A percentile compares a stretch with the other conserved stretches of the same genome.
Conservation (phyloP, 805 yeast genomes). For the Candida loeiensis region DNA sequence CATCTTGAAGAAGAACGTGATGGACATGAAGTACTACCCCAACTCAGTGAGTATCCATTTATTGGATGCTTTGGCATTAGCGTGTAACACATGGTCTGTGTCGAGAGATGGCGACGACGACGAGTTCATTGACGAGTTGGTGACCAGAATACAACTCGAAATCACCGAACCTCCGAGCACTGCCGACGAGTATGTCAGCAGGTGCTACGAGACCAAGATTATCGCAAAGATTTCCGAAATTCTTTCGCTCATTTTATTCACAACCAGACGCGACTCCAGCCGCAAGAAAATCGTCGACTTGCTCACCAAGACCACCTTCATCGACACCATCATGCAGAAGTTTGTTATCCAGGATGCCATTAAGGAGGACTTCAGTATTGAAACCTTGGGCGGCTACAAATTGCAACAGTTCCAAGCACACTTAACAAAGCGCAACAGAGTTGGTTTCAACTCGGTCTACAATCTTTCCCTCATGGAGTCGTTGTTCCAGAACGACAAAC, state of each 20-base stretch:
- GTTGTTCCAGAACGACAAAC: constrained; percentile 41
- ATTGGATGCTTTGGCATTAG: constrained; percentile 68
- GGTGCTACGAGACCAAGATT: constrained; percentile 54
- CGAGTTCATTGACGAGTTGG: constrained; percentile 42
- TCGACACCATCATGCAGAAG: constrained; percentile 22
- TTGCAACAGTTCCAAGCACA: constrained; percentile 51
- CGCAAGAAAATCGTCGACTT: constrained; percentile 41
- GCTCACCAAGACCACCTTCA: constrained; percentile 37
- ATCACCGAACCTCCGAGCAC: constrained; percentile 15
- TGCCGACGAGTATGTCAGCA: constrained; percentile 25
- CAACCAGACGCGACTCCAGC: constrained; percentile 44
- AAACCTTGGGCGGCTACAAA: constrained; percentile 44
- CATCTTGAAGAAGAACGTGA: constrained; percentile 53
- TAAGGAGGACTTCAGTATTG: constrained; percentile 44
- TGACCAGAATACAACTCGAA: constrained; percentile 27
- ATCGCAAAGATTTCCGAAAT: constrained; percentile 71
- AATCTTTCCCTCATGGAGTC: constrained; percentile 61
- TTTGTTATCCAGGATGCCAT: constrained; percentile 44
- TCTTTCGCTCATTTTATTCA: constrained; percentile 66
- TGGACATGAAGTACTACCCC: constrained; percentile 53
- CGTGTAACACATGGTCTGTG: constrained; percentile 75
- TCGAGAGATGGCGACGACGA: constrained; percentile 54
- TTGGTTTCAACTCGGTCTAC: constrained; percentile 53
- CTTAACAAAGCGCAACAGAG: constrained; percentile 42
- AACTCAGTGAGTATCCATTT: constrained; percentile 62